Base-by-base conservation (phyloP, 2,329 filamentous ascomycete genomes). In the Claviceps capensis region DNA sequence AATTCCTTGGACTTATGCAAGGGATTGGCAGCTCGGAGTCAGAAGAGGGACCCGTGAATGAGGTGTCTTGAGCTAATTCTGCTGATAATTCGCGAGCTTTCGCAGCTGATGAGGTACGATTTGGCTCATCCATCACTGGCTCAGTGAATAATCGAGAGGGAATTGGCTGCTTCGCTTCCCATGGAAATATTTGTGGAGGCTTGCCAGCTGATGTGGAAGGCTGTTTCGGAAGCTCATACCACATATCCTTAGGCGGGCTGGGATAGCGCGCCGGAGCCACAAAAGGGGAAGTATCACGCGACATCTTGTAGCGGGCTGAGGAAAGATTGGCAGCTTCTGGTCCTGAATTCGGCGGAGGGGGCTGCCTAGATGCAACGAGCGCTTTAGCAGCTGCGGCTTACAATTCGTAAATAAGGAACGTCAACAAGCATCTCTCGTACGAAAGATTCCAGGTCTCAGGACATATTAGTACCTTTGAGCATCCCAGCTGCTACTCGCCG, bases 251-350 rank as follows among this genome's bases (percentile, higher is more conserved):
- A 0, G 90, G 88, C 17, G 88, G 87, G 62, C 88, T 86, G 2
- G 90, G 87, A 61, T 95, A 93, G 50, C 79, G 76, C 54, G 72
- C 68, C 17, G 90, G 90, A 36, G 90, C 79, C 51, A 87, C 77
- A 67, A 94, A 97, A 9, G 86, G 81, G 37, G 81, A 68, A 17
- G 76, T 74, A 65, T 90, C 86, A 52, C 78, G 78, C 52, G 86
- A 95, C 83, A 96, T 96, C 52, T 79, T 76, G 67, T 97, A 97
- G 52, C 81, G 81, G 52, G 82, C 79, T 47, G 76, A 76, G 16
- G 89, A 88, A 62, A 97, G 86, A 65, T 94, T 88, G 55, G 80
- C 73, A 6, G 89, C 91, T 73, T 97, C 93, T 8, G 90, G 90
- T 62, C 75, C 85, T 5, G 89, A 88, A 61, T 86, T 68, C 43